Conservation (phyloP, 2,329 filamentous ascomycete species). For the Penicillium olsonii region DNA sequence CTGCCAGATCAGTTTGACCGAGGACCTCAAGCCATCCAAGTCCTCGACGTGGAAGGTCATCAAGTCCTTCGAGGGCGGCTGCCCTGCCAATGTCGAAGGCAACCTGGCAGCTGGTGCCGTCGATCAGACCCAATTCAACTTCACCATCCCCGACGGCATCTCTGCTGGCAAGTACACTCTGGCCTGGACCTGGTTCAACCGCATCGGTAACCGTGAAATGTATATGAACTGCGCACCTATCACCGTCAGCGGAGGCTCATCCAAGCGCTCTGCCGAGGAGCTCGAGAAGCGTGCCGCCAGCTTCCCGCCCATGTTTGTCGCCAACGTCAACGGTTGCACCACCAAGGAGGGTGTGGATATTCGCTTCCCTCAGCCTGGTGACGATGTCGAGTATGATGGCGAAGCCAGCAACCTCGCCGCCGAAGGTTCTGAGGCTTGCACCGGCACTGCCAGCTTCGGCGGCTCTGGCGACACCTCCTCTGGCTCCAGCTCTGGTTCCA, state of each 20-base stretch:
- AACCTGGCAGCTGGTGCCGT: slow-evolving; percentile 58
- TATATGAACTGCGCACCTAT: slow-evolving; percentile 95
- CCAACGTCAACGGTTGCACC: slow-evolving; percentile 66
- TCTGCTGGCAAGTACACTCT: slow-evolving; percentile 75
- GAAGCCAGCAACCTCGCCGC: slow-evolving; percentile 38
- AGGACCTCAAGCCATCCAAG: slow-evolving; percentile 68
- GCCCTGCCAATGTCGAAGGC: slow-evolving; percentile 64
- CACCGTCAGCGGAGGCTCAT: slow-evolving; percentile 57
- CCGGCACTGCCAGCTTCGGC: slow-evolving; percentile 35
- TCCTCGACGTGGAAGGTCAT: slow-evolving; percentile 82
- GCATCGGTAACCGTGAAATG: slow-evolving; percentile 88
- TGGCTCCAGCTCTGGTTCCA: slow-evolving; percentile 24
- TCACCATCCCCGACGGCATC: slow-evolving; percentile 70
- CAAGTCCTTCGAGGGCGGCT: slow-evolving; percentile 82
- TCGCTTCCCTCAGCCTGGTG: slow-evolving; percentile 68
- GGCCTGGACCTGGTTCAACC: slow-evolving; percentile 95
- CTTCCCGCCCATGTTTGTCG: slow-evolving; percentile 74
- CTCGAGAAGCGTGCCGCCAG: slow-evolving; percentile 57
- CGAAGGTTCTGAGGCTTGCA: slow-evolving; percentile 31
- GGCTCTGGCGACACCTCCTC: slow-evolving; percentile 32
- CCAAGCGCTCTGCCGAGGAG: slow-evolving; percentile 43
- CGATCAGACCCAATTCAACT: slow-evolving; percentile 61
- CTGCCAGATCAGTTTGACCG: slow-evolving; percentile 85
- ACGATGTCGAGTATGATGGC: slow-evolving; percentile 55
- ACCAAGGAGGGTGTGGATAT: slow-evolving; percentile 60